Evolutionary conservation across 2,329 filamentous ascomycete genomes (phyloP), one percentile per base, ranked within the genome.

Genomic region (Trichoderma oligosporum): DNA sequence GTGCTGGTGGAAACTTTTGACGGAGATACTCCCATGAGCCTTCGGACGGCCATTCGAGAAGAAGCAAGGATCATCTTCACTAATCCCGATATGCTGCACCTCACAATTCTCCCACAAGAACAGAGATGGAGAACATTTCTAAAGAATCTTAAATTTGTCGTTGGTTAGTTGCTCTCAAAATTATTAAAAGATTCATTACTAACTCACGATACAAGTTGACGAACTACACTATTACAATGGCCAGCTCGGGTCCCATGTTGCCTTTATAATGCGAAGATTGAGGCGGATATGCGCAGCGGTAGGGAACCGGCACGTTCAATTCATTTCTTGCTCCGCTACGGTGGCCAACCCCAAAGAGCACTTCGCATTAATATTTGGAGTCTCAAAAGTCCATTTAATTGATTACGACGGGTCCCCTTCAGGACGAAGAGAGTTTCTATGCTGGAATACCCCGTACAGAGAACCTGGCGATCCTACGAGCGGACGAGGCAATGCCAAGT

Each of bases 221-320:
- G 94, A 99, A 68, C 75, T 99, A 35, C 94, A 99, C 67, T 94
- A 96, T 52, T 99, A 99, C 73, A 97, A 97, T 65, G 93, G 93
- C 0, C 78, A 97, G 2, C 90, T 99, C 71, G 94, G 94, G 1
- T 91, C 92, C 1, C 94, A 99, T 69, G 87, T 99, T 61, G 90
- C 93, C 0, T 88, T 96, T 64, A 91, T 99, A 64, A 97, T 99
- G 91, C 83, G 94, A 46, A 82, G 94, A 25, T 73, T 99, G 58
- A 81, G 93, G 46, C 82, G 94, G 52, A 87, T 97, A 66, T 97
- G 94, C 69, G 90, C 92, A 5, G 90, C 92, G 0, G 78, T 97
- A 8, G 94, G 94, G 14, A 99, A 99, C 67, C 78, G 83, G 8
- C 81, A 84, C 62, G 83, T 97, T 61, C 91, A 85, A 63, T 99